Evolutionary conservation across 2,329 filamentous ascomycete genomes (phyloP), one percentile per base, ranked within the genome.

Genomic region (Aspergillus sojae): DNA sequence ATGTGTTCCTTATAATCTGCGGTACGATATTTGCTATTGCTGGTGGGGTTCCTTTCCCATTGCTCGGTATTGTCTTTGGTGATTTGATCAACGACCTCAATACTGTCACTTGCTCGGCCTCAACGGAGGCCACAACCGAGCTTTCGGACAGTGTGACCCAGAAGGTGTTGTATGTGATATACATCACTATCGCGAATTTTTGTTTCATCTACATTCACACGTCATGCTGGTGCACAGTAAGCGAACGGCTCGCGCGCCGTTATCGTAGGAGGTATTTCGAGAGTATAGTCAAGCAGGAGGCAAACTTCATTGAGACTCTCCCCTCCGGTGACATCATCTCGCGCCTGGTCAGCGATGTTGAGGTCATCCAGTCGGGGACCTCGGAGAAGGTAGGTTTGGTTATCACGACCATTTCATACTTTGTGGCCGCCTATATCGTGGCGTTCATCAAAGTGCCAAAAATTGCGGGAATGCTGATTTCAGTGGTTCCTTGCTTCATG

Each of bases 321-420:
- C 83, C 86, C 46, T 82, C 87, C 0, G 88, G 88, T 12, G 86
- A 90, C 73, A 84, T 90, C 9, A 82, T 85, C 2, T 85, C 86
- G 4, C 82, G 88, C 5, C 82, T 91, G 56, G 87, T 88, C 67
- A 82, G 83, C 58, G 88, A 91, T 69, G 88, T 91, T 41, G 84
- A 88, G 63, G 84, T 85, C 1, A 85, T 91, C 54, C 89, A 90
- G 71, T 83, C 84, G 0, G 89, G 89, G 10, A 90, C 89, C 0
- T 88, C 86, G 2, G 89, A 91, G 74, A 92, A 91, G 73, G 88
- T 90, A 16, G 89, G 89, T 54, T 83, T 90, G 34, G 84, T 86
- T 66, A 81, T 91, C 12, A 82, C 84, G 30, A 88, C 84, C 52
- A 74, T 86, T 19, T 86, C 87, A 2, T 91, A 90, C 74, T 91